phyloP scores from a whole-genome alignment of 2,329 filamentous ascomycete species.

The Ophiostoma sp. region DNA sequence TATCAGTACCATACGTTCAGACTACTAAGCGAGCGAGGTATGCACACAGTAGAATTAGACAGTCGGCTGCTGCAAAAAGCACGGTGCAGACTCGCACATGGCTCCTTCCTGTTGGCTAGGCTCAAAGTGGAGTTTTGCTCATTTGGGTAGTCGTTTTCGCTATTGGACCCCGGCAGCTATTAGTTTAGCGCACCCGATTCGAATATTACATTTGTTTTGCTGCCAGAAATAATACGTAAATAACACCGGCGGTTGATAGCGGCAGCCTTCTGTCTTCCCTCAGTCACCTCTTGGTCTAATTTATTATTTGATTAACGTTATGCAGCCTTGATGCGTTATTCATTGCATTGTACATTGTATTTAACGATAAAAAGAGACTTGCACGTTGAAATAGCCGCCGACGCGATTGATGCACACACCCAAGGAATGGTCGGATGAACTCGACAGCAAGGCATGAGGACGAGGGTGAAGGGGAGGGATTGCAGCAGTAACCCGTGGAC shows the following conservation, averaged over 20 bases:
- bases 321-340: neutral
- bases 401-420: neutral
- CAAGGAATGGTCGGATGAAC: neutral
- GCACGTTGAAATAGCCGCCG: neutral
- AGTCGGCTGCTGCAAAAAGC: neutral
- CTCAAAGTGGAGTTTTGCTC: neutral
- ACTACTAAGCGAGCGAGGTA: neutral
- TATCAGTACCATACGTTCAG: too few relatives aligned
- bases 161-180: neutral
- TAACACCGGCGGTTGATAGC: neutral
- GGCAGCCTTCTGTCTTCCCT: neutral
- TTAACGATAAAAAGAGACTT: too few relatives aligned
- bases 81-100: neutral
- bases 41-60: constrained; percentile 8
- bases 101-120: constrained; percentile 1
- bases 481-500: too few relatives aligned
- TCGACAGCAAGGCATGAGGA: neutral
- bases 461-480: too few relatives aligned
- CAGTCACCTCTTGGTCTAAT: neutral
- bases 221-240: neutral
- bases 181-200: constrained; percentile 4
- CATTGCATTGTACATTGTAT: too few relatives aligned
- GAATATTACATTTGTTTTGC: neutral
- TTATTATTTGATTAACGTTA: neutral
- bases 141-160: too few relatives aligned